Percentiles rank a stretch among this genome's conserved stretches.
Conservation (phyloP, 352 stramenopile genomes). For the Pythium insidiosum region DNA sequence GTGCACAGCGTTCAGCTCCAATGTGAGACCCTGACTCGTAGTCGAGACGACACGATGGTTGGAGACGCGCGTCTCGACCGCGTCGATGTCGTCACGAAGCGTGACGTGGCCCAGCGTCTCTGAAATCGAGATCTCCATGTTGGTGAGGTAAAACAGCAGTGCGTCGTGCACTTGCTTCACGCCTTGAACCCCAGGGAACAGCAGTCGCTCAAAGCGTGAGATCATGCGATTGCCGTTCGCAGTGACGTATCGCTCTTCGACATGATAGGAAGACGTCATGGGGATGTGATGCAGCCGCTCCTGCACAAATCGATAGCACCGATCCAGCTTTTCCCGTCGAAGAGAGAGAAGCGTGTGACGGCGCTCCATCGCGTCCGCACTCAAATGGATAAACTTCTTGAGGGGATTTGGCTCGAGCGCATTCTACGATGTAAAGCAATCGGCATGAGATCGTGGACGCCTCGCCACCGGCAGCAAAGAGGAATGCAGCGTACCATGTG, state of each 20-base stretch:
- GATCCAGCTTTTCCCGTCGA: neutral
- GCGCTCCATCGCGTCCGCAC: neutral
- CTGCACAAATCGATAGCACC: no score
- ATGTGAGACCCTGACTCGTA: conserved; percentile 1
- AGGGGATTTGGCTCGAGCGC: neutral
- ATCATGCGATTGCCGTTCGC: no score
- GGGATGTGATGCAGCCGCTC: no score
- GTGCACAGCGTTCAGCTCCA: conserved; percentile 10
- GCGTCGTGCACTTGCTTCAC: conserved; percentile 34
- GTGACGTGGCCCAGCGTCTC: conserved; percentile 32
- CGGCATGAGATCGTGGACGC: neutral
- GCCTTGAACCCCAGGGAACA: conserved; percentile 24
- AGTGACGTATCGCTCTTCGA: no score
- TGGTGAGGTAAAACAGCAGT: conserved; percentile 26
- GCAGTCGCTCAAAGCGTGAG: no score
- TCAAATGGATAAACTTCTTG: conserved; percentile 1
- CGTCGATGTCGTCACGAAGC: conserved; percentile 34
- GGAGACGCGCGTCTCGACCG: conserved; percentile 15
- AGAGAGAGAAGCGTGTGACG: neutral
- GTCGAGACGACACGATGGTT: conserved; percentile 32
- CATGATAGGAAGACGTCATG: no score
- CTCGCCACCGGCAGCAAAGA: neutral
- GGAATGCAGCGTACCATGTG: conserved; percentile 6
- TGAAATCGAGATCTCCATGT: conserved; percentile 51
- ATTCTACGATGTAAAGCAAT: neutral